Evolutionary conservation across 2,329 filamentous ascomycete genomes (phyloP).

Genomic region (Exophiala lecanii-corni): DNA sequence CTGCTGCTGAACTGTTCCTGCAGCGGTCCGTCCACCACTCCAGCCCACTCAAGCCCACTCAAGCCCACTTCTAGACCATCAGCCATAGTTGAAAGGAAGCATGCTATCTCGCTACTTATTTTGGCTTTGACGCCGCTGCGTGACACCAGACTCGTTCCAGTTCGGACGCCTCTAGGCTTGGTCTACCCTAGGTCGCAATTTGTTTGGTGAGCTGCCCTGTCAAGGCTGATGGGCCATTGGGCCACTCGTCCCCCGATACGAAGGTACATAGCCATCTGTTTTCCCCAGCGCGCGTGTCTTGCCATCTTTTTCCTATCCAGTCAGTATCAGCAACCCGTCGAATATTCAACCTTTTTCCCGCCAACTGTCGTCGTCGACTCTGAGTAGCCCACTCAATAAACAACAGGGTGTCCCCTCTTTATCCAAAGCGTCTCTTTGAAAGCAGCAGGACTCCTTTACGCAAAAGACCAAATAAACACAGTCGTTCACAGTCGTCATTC

Average conservation of each 20-base stretch:
- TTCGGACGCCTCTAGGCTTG: not conserved
- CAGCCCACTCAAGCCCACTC: constrained; percentile 1
- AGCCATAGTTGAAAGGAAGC: constrained; percentile 1
- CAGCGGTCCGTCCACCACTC: constrained; percentile 1
- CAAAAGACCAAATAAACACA: not conserved
- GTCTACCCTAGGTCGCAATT: constrained; percentile 2
- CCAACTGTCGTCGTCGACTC: not conserved
- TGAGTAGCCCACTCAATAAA: constrained; percentile 10
- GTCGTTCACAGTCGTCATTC: not conserved
- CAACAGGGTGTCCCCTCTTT: constrained; percentile 15
- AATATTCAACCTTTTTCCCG: not conserved
- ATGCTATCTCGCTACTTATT: not conserved
- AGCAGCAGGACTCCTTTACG: constrained; percentile 1
- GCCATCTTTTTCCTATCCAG: constrained; percentile 2
- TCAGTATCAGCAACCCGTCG: not conserved
- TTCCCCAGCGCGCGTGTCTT: not conserved
- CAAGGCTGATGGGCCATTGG: too few relatives aligned
- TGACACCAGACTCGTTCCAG: not conserved
- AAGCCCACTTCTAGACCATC: not conserved
- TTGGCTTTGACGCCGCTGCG: not conserved
- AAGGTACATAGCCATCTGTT: constrained; percentile 9
- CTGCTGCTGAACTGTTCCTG: constrained; percentile 1
- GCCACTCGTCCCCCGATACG: constrained; percentile 10
- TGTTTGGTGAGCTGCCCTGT: not conserved
- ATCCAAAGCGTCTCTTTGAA: not conserved